Evolutionary conservation across 1,284 basidiomycete genomes (phyloP).

Genomic region (Anthracocystis walkeri): DNA sequence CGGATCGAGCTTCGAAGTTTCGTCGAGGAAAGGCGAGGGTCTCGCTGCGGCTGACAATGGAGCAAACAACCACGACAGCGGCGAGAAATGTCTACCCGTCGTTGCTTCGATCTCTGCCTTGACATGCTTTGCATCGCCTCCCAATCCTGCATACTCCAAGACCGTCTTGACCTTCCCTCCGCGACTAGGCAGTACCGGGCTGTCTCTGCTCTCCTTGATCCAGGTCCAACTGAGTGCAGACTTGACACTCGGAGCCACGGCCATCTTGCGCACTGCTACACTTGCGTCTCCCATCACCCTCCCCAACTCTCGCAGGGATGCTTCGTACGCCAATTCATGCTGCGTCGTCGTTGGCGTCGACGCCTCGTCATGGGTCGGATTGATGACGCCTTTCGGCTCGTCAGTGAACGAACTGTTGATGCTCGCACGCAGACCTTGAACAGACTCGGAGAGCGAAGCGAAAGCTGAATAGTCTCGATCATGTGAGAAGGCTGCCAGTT

Average conservation of each 20-base stretch:
- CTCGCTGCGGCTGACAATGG: background rate
- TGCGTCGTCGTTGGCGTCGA: constrained; percentile 25
- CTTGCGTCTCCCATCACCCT: constrained; percentile 56
- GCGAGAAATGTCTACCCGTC: constrained; percentile 31
- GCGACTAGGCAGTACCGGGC: constrained; percentile 74
- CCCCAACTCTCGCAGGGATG: constrained; percentile 49
- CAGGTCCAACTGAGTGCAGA: constrained; percentile 85
- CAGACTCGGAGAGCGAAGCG: constrained; percentile 78
- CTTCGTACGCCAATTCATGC: constrained; percentile 65
- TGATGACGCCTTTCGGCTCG: constrained; percentile 28
- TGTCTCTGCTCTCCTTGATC: constrained; percentile 83
- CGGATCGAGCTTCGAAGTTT: constrained; percentile 1
- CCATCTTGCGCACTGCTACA: constrained; percentile 38
- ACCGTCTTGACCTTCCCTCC: constrained; percentile 45
- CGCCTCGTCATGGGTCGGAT: constrained; percentile 40
- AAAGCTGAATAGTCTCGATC: constrained; percentile 79
- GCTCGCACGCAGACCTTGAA: constrained; percentile 77
- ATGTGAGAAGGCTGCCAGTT: constrained; percentile 76
- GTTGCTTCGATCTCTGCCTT: constrained; percentile 55
- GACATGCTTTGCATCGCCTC: constrained; percentile 60
- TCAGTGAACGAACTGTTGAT: constrained; percentile 74
- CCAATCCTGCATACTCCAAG: constrained; percentile 59
- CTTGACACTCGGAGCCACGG: constrained; percentile 73
- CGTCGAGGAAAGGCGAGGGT: constrained; percentile 15
- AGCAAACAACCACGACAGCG: constrained; percentile 18